Evolutionary conservation across 208 protist genomes (phyloP), one percentile per base, ranked within the genome.

Genomic region (Leishmania amazonensis): DNA sequence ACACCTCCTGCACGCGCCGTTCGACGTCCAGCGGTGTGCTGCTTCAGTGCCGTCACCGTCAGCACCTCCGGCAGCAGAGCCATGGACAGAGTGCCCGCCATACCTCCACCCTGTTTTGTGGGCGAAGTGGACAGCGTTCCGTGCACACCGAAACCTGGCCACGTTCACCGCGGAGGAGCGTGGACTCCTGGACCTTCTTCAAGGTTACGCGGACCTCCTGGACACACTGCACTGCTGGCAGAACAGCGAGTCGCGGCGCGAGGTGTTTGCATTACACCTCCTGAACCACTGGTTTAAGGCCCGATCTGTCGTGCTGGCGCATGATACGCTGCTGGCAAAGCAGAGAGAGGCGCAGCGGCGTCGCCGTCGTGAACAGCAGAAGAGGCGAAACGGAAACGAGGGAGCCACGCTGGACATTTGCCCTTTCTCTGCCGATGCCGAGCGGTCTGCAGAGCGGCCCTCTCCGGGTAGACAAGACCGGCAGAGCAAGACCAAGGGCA

Each of bases 221-320:
- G 92, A 96, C 82, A 93, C 88, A 67, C 83, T 90, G 68, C 89
- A 93, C 28, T 90, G 85, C 75, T 96, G 92, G 91, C 90, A 95
- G 80, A 96, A 95, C 73, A 86, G 86, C 49, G 87, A 89, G 65
- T 87, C 91, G 67, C 87, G 91, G 8, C 86, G 92, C 11, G 91
- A 96, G 83, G 89, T 97, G 15, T 93, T 87, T 72, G 68, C 86
- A 8, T 81, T 97, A 9, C 94, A 97, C 75, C 31, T 92, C 38
- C 79, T 97, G 31, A 97, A 97, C 70, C 94, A 97, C 88, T 97
- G 94, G 93, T 96, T 94, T 76, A 97, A 97, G 84, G 90, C 93
- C 28, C 88, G 90, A 13, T 79, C 92, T 1, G 91, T 97, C 1
- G 85, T 96, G 38, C 73, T 94, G 2, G 92, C 92, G 24, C 91